Base-by-base conservation (phyloP, 2,329 filamentous ascomycete genomes). In the Epichloe hybrida region DNA sequence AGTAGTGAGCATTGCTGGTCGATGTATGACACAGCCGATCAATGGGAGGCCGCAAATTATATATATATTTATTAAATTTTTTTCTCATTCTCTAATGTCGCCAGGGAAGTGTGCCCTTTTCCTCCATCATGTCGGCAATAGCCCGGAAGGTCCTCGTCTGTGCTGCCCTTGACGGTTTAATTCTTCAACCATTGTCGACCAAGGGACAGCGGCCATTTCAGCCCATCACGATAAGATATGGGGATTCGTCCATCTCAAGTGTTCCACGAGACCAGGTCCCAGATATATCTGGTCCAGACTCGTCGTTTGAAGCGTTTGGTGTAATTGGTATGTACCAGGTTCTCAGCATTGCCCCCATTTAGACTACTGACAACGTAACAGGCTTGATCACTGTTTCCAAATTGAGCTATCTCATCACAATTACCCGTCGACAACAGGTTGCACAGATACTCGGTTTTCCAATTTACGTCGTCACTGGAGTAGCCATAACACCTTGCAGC, bases 401-500 rank as follows among this genome's bases (percentile, higher is more conserved):
- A 38, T 78, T 83, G 31, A 86, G 82, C 56, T 97, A 91, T 66
- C 77, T 98, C 6, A 79, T 98, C 52, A 84, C 88, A 11, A 94
- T 98, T 60, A 89, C 84, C 21, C 80, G 82, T 52, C 86, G 91
- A 45, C 80, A 94, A 61, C 87, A 95, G 65, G 89, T 97, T 47
- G 93, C 93, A 3, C 84, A 90, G 56, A 81, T 97, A 47, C 81
- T 83, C 56, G 88, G 88, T 5, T 83, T 79, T 50, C 84, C 90
- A 0, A 73, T 97, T 50, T 98, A 94, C 66, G 83, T 88, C 39
- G 80, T 96, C 53, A 93, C 86, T 42, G 88, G 94, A 58, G 86
- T 97, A 35, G 84, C 88, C 6, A 72, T 97, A n/a, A 95, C 95
- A 5, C 93, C 93, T 1, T 81, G 93, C 49, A 79, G 83, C 2